Conservation (phyloP, 495 filamentous ascomycete genomes). For the Neurospora pannonica region DNA sequence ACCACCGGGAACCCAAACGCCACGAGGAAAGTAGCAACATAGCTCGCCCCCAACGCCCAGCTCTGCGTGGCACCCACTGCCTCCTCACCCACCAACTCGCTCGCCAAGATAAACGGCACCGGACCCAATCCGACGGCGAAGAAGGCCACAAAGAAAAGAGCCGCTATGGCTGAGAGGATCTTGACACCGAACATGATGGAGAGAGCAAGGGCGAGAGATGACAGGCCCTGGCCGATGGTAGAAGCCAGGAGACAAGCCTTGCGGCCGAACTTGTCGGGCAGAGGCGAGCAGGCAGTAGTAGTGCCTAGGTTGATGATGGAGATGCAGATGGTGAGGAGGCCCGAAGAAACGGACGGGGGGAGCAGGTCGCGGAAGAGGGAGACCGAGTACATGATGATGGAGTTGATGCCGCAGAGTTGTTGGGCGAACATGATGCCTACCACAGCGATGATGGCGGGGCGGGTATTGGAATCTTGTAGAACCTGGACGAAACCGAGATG, state of each 20-base stretch:
- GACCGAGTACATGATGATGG: conserved; percentile 96
- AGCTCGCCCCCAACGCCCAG: conserved; percentile 77
- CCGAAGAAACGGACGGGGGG: conserved; percentile 53
- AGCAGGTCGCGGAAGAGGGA: conserved; percentile 70
- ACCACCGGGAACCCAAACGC: conserved; percentile 88
- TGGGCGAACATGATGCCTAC: conserved; percentile 87
- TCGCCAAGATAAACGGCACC: conserved; percentile 86
- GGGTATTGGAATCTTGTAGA: conserved; percentile 53
- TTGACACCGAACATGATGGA: conserved; percentile 62
- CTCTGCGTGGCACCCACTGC: conserved; percentile 85
- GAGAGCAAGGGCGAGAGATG: conserved; percentile 62
- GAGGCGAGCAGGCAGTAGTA: conserved; percentile 67
- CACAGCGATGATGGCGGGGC: conserved; percentile 73
- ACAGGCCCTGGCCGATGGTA: conserved; percentile 72
- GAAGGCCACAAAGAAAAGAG: conserved; percentile 73
- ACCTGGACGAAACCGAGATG: conserved; percentile 61
- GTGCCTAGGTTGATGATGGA: conserved; percentile 78
- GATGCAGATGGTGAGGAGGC: conserved; percentile 72
- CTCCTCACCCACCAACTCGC: conserved; percentile 77
- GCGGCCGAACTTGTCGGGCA: conserved; percentile 79
- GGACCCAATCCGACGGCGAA: conserved; percentile 91
- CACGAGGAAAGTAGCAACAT: conserved; percentile 82
- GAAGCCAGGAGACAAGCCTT: conserved; percentile 73
- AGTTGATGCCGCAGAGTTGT: conserved; percentile 90
- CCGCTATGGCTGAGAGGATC: conserved; percentile 66